Base-by-base conservation (phyloP, 1,284 basidiomycete species). In the Porodaedalea pini region DNA sequence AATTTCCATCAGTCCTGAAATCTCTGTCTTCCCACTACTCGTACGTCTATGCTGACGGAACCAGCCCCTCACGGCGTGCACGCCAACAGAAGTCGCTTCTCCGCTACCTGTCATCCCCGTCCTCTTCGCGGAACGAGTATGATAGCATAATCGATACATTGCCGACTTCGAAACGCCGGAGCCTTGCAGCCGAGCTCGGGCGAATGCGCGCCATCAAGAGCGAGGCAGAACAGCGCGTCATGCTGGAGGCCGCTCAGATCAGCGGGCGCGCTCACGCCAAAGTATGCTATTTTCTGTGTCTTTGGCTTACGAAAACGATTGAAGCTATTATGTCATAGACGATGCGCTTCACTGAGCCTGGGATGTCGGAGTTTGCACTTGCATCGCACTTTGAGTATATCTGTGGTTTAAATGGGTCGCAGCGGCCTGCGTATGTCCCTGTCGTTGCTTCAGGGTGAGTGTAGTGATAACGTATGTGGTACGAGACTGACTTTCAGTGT, bases 371-470 rank as follows among this genome's bases (percentile, higher is more conserved):
- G 69, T 78, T 82, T 41, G 77, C 81, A 25, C 72, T 96, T 3
- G 90, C 86, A 0, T 89, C 93, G 7, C 88, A 93, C 67, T 97
- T 98, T 66, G 90, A 95, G 70, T 96, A 95, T 66, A 63, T 88
- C 0, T 94, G 92, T 68, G 79, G 84, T 3, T 73, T 91, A 45
- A 73, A 75, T n/a, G 94, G 94, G 13, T 80, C 90, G 19, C 86
- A 92, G 68, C 79, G 94, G 41, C 82, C 85, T 45, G 94, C 94
- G 10, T 98, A 98, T 68, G 94, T 98, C 0, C 95, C 95, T 15
- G 94, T 98, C 3, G 91, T 96, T 32, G 94, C 93, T 4, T 93
- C 91, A 1, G 94, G 94, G 89, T 91, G 68, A 64, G 81, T 67
- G 2, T 1, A 25, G 41, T 5, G 37, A n/a, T 27, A 47, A 25